Evolutionary conservation across 2,329 filamentous ascomycete genomes (phyloP), one percentile per base, ranked within the genome.

Genomic region (Endothia cerciana): DNA sequence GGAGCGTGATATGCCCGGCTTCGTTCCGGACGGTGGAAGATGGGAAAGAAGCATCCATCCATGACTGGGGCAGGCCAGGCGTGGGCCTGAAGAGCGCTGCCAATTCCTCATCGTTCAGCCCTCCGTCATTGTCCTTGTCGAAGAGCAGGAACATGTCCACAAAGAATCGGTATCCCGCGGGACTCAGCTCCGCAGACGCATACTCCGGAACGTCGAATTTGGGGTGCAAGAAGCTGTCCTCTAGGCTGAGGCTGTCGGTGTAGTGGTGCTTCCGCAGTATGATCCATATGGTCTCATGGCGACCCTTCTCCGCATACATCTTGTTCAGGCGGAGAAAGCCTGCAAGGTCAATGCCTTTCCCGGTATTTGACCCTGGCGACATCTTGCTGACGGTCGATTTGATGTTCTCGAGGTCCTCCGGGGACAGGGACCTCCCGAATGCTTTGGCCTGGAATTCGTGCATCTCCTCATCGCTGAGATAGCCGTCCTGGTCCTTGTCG

Each of bases 271-370:
- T 94, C 65, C 95, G 88, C 68, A 99, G 80, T 67, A 99, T 97
- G 68, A 97, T 93, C 95, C 95, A 99, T 53, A 98, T 95, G 0
- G 95, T 99, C 79, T 99, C 95, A 75, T 99, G 95, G 15, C 95
- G 91, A 15, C 95, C 95, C 76, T 98, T 98, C 76, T 98, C 94
- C 0, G 94, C 95, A 75, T 97, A 99, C 65, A 98, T 87, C 78
- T 94, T 97, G 80, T 98, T 98, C 47, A 99, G 81, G 70, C 94
- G 87, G 59, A 99, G 79, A 73, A 99, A 99, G 0, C 93, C 94
- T 45, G 85, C 85, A 70, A 92, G 86, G 69, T 94, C 91, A 70
- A 99, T 91, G 1, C 94, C 95, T 51, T 83, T 86, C 38, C 88
- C 84, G 2, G 87, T 83, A 30, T 87, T 84, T 0, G 88, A 86